Evolutionary conservation across 768 basidiomycete species (phyloP).

Genomic region (Xerocomus brunneocitrinus): DNA sequence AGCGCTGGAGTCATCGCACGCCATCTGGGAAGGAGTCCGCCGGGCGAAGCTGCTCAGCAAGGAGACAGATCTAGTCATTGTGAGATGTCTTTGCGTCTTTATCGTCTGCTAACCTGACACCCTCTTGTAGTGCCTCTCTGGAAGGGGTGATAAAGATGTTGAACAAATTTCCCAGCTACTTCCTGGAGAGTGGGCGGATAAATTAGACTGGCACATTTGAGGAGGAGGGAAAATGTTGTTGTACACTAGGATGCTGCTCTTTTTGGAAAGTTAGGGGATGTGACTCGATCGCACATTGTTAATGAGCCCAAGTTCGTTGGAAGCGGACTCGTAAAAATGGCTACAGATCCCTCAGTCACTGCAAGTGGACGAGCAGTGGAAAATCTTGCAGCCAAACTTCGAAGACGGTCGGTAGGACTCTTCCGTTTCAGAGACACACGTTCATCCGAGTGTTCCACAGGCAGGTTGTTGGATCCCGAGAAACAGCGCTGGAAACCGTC

Average conservation of each 20-base stretch:
- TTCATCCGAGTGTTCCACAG: constrained; percentile 37
- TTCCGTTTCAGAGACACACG: constrained; percentile 34
- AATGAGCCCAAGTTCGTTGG: too few species aligned
- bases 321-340: constrained; percentile 36
- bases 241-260: background rate
- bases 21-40: constrained; percentile 87
- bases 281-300: constrained; percentile 17
- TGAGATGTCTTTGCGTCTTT: constrained; percentile 40
- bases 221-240: background rate
- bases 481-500: constrained; percentile 85
- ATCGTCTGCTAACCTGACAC: constrained; percentile 8
- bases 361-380: constrained; percentile 61
- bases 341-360: constrained; percentile 34
- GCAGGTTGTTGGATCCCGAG: constrained; percentile 87
- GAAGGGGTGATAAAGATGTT: constrained; percentile 97
- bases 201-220: constrained; percentile 85
- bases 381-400: constrained; percentile 61
- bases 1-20: constrained; percentile 96
- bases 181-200: constrained; percentile 91
- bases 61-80: constrained; percentile 85
- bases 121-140: constrained; percentile 72
- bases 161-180: constrained; percentile 92
- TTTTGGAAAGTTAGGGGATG: constrained; percentile 17
- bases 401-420: constrained; percentile 56
- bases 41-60: constrained; percentile 81